Percentiles rank a stretch among this genome's conserved stretches.
Evolutionary conservation across 2,329 filamentous ascomycete genomes (phyloP).

Genomic region (Chaetoscypha palmicola): DNA sequence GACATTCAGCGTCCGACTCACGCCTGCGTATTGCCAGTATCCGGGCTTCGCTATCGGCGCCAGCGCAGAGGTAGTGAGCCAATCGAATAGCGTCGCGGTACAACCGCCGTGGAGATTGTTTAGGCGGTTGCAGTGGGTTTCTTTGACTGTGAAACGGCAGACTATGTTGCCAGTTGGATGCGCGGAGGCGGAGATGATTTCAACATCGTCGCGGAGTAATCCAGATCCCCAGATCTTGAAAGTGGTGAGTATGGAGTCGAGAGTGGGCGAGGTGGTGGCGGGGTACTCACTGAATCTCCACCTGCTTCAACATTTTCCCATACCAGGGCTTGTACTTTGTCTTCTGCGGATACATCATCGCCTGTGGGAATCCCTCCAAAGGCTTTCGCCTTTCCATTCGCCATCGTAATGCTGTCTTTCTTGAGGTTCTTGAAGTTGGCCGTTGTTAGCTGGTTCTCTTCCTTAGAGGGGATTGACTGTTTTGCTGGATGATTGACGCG

Average conservation of each 20-base stretch:
- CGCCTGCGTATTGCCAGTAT: slow-evolving; percentile 55
- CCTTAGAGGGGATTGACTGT: too few species aligned
- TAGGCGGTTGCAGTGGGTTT: slow-evolving; percentile 39
- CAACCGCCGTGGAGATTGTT: slow-evolving; percentile 56
- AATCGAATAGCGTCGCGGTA: slow-evolving; percentile 60
- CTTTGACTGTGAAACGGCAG: background rate
- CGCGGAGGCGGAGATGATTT: background rate
- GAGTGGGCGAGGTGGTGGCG: too few species aligned
- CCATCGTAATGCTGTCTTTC: too few species aligned
- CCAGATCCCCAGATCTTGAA: background rate
- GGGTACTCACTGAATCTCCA: background rate
- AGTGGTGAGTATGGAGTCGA: too few species aligned
- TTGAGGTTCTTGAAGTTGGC: too few species aligned
- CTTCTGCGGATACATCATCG: background rate
- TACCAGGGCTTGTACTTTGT: background rate
- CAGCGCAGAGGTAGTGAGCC: slow-evolving; percentile 53
- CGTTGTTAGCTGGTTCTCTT: too few species aligned
- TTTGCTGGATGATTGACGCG: too few species aligned
- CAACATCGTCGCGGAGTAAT: background rate
- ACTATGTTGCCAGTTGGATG: background rate
- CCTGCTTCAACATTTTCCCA: background rate
- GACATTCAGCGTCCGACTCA: slow-evolving; percentile 58
- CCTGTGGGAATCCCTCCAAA: background rate
- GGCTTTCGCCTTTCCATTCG: too few species aligned
- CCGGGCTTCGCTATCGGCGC: slow-evolving; percentile 49